Conservation (phyloP, 1,284 basidiomycete genomes). For the Cutaneotrichosporon curvatum region DNA sequence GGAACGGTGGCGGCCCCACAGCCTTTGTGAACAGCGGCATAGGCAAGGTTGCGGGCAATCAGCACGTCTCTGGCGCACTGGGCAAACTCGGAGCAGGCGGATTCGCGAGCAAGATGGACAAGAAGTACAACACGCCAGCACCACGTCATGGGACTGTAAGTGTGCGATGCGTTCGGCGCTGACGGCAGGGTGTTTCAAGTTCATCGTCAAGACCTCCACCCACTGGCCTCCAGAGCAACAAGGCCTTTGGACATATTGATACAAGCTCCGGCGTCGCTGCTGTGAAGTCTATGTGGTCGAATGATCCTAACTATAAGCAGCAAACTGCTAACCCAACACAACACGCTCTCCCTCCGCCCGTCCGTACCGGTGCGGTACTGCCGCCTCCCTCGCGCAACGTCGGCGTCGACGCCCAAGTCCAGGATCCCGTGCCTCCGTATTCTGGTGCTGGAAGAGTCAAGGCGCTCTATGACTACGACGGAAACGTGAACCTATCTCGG, state of each 20-base stretch:
- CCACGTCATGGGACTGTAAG: neutral
- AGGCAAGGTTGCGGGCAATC: slow-evolving; percentile 13
- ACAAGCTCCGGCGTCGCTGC: slow-evolving; percentile 26
- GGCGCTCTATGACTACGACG: slow-evolving; percentile 39
- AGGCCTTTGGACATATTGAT: slow-evolving; percentile 32
- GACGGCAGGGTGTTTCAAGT: too few species aligned
- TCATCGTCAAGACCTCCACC: neutral
- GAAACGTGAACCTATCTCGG: slow-evolving; percentile 21
- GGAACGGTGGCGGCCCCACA: slow-evolving; percentile 1
- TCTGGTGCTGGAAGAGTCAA: slow-evolving; percentile 18
- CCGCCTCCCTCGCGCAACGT: neutral
- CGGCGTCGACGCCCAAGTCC: neutral
- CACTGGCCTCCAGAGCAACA: neutral
- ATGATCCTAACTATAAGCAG: slow-evolving; percentile 31
- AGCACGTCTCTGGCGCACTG: slow-evolving; percentile 12
- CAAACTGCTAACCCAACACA: neutral
- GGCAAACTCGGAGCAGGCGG: slow-evolving; percentile 19
- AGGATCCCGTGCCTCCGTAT: neutral
- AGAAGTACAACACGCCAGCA: neutral
- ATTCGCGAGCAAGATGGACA: slow-evolving; percentile 3
- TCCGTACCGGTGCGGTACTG: neutral
- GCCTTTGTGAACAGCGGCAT: slow-evolving; percentile 4
- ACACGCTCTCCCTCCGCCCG: neutral
- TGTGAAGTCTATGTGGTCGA: slow-evolving; percentile 36
- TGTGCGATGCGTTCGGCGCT: too few species aligned